Evolutionary conservation across 768 basidiomycete species (phyloP).

Genomic region (Clavaria fumosa): DNA sequence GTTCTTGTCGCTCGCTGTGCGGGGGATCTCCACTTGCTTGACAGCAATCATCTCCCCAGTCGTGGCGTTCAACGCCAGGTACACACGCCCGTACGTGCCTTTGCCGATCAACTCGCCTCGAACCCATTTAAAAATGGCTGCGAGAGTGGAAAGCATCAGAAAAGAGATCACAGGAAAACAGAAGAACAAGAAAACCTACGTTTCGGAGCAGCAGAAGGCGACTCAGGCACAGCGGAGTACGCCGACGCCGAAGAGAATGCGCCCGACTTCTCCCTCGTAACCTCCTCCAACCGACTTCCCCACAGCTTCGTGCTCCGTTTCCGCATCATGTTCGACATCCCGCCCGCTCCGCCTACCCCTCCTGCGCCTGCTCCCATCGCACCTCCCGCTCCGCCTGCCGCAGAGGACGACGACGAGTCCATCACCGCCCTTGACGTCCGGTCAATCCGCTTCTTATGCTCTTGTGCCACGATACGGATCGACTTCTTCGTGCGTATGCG

Average conservation of each 20-base stretch:
- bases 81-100: constrained; percentile 93
- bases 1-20: constrained; percentile 79
- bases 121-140: constrained; percentile 95
- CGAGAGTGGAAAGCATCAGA: constrained; percentile 6
- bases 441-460: constrained; percentile 66
- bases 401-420: constrained; percentile 29
- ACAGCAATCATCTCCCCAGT: constrained; percentile 99
- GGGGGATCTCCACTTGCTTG: constrained; percentile 94
- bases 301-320: constrained; percentile 91
- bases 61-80: constrained; percentile 88
- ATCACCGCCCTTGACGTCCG: constrained; percentile 49
- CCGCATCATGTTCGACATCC: constrained; percentile 37
- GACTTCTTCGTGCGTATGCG: constrained; percentile 67
- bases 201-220: constrained; percentile 43
- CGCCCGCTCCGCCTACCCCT: too few relatives aligned
- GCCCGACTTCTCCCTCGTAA: too few relatives aligned
- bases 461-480: constrained; percentile 83
- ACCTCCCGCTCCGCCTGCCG: too few relatives aligned
- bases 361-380: too few relatives aligned
- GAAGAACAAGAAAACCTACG: constrained; percentile 29
- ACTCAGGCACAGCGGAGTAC: constrained; percentile 33
- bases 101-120: constrained; percentile 95
- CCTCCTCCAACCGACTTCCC: constrained; percentile 88
- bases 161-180: constrained; percentile 6
- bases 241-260: constrained; percentile 57